Evolutionary conservation across 495 filamentous ascomycete species (phyloP), one percentile per base, ranked within the genome.

Genomic region (Penicillium turbatum): DNA sequence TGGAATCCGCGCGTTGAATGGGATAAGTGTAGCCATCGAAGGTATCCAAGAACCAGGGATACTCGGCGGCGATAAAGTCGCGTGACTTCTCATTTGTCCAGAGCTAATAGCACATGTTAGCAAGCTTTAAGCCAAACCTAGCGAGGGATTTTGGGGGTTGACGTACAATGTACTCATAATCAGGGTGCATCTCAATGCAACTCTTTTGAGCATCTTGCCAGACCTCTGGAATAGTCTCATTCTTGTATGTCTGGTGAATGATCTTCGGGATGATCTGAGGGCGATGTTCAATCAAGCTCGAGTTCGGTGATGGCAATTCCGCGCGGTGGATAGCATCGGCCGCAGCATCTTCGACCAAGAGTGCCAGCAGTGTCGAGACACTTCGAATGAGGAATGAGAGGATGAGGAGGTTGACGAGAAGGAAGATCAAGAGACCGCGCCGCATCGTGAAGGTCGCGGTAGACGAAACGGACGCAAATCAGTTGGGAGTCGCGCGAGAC

Each of bases 211-310:
- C 83, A 29, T 79, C 79, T 48, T 73, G 68, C 90, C 90, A 95
- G 50, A 84, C 81, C 53, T 73, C 78, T 0, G 90, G 90, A 44
- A 95, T 86, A 9, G 78, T 81, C 46, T 86, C 80, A 64, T 91
- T 90, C 55, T 83, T 81, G 67, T 88, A 95, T 27, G 91, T 90
- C 65, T 95, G 89, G 66, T 95, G 90, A 50, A 95, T 89, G 54
- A 95, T 92, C 74, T 91, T 92, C 32, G 90, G 90, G 46, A 95
- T 91, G 46, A 89, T 70, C 57, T 85, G 82, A 9, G 81, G 79
- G 32, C 80, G 76, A 43, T 73, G 69, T 57, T 81, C 79, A 44
- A 84, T 78, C 66, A 83, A 50, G 24, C 78, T 78, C 0, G 82
- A 85, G 55, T 82, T 82, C 1, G 83, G 85, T 16, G 82, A 79